Base-by-base conservation (phyloP, 208 protist genomes). In the Crithidia fasciculata region DNA sequence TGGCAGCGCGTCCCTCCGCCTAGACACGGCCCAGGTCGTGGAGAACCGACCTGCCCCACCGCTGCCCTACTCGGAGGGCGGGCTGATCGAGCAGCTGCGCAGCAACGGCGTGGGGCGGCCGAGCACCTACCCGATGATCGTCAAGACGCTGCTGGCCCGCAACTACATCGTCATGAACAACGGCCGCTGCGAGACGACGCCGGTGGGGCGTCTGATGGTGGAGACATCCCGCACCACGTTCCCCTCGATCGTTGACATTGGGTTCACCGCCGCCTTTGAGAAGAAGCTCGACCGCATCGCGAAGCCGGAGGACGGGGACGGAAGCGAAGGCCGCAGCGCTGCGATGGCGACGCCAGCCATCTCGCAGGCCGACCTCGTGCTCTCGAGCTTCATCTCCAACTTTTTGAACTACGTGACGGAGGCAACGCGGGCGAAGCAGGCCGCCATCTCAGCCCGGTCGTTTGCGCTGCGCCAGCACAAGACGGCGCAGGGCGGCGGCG, bases 361-460 rank as follows among this genome's bases (percentile, higher is more conserved):
- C 36, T 86, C 90, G 8, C 83, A 90, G 61, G 88, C 88, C 6
- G 92, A 97, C 74, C 87, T 89, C 50, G 90, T 97, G 18, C 86
- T 97, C 49, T 97, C 92, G 15, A 80, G 83, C 41, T 97, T 97
- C 53, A 67, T 95, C 18, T 91, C 90, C 16, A 85, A 67, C 16
- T 94, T 97, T 58, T 66, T 95, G n/a, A 90, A 94, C 78, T 94
- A 95, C 74, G 88, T 97, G 40, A 90, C 87, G n/a, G 90, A 95
- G 54, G 90, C 92, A 16, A 93, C 92, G 4, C 74, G 79, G 39
- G 66, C 70, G 37, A 91, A 95, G 70, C 90, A 90, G 40, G 83
- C 76, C n/a, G 58, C 74, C 36, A 84, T 95, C 70, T 80, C 84
- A 16, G 84, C 92, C 47, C 88, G 90, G 18, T 92, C 89, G 3